phyloP scores from a whole-genome alignment of 75 land plant species.

The Sequoia sempervirens region DNA sequence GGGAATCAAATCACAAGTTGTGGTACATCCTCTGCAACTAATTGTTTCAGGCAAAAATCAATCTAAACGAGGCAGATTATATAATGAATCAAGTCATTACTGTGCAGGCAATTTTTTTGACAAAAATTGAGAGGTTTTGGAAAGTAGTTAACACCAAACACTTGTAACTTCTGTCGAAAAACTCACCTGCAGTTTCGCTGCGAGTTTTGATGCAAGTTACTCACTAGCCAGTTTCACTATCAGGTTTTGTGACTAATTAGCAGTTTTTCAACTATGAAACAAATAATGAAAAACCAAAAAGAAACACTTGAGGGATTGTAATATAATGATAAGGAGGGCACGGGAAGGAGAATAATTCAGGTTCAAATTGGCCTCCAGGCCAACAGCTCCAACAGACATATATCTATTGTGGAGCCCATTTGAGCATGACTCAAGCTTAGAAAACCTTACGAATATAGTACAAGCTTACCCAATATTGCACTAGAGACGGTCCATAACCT shows the following conservation, averaged over 20 bases:
- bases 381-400: neutral
- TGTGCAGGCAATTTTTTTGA: too few relatives aligned
- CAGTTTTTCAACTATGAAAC: too few relatives aligned
- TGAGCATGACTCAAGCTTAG: neutral
- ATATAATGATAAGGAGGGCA: neutral
- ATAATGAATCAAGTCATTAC: slow-evolving; percentile 21
- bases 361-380: neutral
- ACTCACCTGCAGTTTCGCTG: too few relatives aligned
- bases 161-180: too few relatives aligned
- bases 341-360: neutral
- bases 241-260: too few relatives aligned
- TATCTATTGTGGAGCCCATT: neutral
- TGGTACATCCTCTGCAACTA: slow-evolving; percentile 57
- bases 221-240: too few relatives aligned
- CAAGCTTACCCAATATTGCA: neutral
- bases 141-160: too few relatives aligned
- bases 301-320: neutral
- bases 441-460: neutral
- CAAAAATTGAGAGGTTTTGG: too few relatives aligned
- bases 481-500: neutral
- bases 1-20: slow-evolving; percentile 76
- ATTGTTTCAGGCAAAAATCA: slow-evolving; percentile 33
- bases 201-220: too few relatives aligned
- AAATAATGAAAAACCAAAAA: neutral
- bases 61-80: slow-evolving; percentile 35